Percentiles rank a stretch among this genome's conserved stretches.
phyloP scores from a whole-genome alignment of 2,329 filamentous ascomycete genomes.

The Aspergillus niger region DNA sequence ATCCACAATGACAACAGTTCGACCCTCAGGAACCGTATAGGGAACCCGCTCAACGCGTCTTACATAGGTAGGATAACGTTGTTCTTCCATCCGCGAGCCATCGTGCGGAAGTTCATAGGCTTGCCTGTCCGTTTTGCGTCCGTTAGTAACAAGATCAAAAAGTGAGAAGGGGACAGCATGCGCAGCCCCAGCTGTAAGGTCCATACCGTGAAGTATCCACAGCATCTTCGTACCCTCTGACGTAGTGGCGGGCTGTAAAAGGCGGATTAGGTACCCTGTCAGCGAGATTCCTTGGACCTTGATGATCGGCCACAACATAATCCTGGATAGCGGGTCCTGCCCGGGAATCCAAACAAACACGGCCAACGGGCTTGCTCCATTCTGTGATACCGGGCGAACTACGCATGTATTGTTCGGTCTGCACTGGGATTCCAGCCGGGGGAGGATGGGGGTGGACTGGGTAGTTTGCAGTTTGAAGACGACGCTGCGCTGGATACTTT shows the following conservation, averaged over 20 bases:
- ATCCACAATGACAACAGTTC: constrained; percentile 33
- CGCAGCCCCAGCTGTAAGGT: not conserved
- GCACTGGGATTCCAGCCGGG: constrained; percentile 14
- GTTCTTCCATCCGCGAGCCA: constrained; percentile 22
- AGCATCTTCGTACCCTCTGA: constrained; percentile 16
- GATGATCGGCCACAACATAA: constrained; percentile 17
- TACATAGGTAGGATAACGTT: constrained; percentile 27
- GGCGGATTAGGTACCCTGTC: constrained; percentile 9
- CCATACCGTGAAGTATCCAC: constrained; percentile 29
- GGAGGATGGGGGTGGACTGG: constrained; percentile 20
- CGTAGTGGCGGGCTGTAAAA: constrained; percentile 19
- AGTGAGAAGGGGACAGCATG: not conserved
- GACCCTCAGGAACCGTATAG: constrained; percentile 24
- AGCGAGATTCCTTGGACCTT: constrained; percentile 6
- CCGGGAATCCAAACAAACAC: constrained; percentile 15
- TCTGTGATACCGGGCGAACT: constrained; percentile 17
- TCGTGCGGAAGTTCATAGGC: constrained; percentile 16
- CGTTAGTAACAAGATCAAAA: constrained; percentile 3
- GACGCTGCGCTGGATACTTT: constrained; percentile 24
- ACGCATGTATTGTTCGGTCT: constrained; percentile 18
- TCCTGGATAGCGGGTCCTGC: constrained; percentile 17
- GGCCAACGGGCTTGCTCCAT: constrained; percentile 15
- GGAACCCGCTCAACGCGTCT: constrained; percentile 25
- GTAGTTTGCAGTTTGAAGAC: constrained; percentile 15
- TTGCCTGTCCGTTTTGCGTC: constrained; percentile 19